Conservation (phyloP, 192 early-diverging fungal species). For the Coemansia sp. region DNA sequence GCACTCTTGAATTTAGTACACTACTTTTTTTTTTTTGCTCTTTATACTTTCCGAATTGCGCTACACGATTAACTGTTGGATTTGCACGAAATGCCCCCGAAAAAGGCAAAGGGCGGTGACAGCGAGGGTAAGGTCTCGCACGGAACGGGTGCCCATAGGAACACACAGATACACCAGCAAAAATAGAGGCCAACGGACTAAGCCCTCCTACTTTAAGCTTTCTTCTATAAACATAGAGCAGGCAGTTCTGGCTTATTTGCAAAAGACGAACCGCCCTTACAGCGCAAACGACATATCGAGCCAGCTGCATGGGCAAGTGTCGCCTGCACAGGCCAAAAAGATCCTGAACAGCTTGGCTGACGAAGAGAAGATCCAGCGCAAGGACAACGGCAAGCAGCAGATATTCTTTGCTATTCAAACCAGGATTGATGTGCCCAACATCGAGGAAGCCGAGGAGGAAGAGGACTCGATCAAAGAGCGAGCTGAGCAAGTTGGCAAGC, state of each 20-base stretch:
- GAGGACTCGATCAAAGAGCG: constrained; percentile 33
- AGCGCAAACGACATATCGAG: constrained; percentile 53
- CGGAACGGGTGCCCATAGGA: background rate
- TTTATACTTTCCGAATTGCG: background rate
- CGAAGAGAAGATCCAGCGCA: constrained; percentile 31
- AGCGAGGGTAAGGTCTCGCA: constrained; percentile 23
- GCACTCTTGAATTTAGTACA: background rate
- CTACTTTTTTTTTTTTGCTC: background rate
- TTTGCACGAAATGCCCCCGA: constrained; percentile 36
- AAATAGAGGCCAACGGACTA: background rate
- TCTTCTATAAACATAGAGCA: constrained; percentile 16
- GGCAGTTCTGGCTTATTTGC: constrained; percentile 33
- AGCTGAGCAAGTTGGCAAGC: constrained; percentile 18
- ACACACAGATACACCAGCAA: background rate
- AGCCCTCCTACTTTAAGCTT: background rate
- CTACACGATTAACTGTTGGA: background rate
- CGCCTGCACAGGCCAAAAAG: constrained; percentile 40
- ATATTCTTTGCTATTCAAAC: constrained; percentile 40
- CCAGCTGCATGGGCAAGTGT: constrained; percentile 50
- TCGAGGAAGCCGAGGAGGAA: constrained; percentile 48
- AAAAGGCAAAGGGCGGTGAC: constrained; percentile 31
- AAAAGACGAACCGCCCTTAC: constrained; percentile 44
- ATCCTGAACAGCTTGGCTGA: constrained; percentile 46
- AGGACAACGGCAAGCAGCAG: constrained; percentile 47
- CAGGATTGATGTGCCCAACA: constrained; percentile 30